Base-by-base conservation (phyloP, 306 rosid species). In the Cucumis sativus region DNA sequence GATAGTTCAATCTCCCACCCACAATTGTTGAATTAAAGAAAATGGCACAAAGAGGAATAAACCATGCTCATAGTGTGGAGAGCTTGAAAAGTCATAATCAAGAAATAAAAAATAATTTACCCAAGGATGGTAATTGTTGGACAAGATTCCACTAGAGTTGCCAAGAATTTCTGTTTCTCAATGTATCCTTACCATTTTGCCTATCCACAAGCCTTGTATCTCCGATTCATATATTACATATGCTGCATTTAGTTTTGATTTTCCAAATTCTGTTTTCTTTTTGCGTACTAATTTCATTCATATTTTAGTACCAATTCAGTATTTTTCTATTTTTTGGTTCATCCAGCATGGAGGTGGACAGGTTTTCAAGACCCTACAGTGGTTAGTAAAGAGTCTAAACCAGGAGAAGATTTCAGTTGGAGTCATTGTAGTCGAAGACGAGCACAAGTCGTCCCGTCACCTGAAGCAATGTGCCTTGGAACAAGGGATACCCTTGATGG, bases 261-360 rank as follows among this genome's bases (percentile, higher is more conserved):
- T 21, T 20, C 23, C 59, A 45, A 45, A 45, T 45, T 45, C 11
- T 10, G 64, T 11, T 59, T 21, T 58, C 33, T 5, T 59, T 10
- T n/a, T 58, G 13, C 1, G 14, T 21, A 20, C 63, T 3, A 21
- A 10, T 1, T 10, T 21, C 12, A 21, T 59, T 23, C 64, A 21
- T 18, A 55, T 16, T 59, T 59, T 23, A 59, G 64, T n/a, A 18
- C 20, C 17, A 7, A 11, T 63, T 52, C 14, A 41, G 58, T 58
- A 10, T 63, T 51, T 30, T 68, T 7, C 10, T 1, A 51, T 67
- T 64, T 57, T 79, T 68, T 78, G 47, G 67, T 49, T 83, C 82
- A 56, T 66, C 21, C 80, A 93, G 98, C 96, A 91, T 80, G 97
- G 97, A 79, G 97, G 91, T 49, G 96, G 96, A 75, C 67, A 69